A percentile compares a stretch with the other conserved stretches of the same genome.
Evolutionary conservation across 108 stramenopile genomes (phyloP).

Genomic region (Tribonema minus): DNA sequence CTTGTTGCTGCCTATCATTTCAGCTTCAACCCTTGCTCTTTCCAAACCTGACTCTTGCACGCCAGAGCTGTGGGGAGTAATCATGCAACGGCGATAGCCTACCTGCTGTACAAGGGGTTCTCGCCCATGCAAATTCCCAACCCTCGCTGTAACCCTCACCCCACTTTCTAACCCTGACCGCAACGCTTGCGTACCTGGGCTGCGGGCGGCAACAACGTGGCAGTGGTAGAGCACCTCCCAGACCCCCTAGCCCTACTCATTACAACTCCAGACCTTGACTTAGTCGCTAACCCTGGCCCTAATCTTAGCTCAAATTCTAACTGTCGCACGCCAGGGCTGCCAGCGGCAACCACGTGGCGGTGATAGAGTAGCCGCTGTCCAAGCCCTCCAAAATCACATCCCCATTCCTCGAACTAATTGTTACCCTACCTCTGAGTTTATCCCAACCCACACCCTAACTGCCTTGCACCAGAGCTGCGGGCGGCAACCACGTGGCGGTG

Average conservation of each 20-base stretch:
- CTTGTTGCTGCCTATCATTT: too few species aligned
- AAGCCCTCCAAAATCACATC: too few species aligned
- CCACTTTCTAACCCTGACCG: too few species aligned
- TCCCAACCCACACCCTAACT: neutral
- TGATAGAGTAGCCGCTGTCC: conserved; percentile 37
- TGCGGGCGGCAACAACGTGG: conserved; percentile 46
- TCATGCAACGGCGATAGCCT: conserved; percentile 38
- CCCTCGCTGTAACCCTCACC: too few species aligned
- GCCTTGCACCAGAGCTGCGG: conserved; percentile 36
- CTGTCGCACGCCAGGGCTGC: conserved; percentile 42
- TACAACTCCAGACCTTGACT: too few species aligned
- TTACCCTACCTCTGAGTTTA: too few species aligned
- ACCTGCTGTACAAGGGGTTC: conserved; percentile 42
- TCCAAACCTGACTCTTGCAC: neutral
- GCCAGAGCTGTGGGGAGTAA: conserved; percentile 51
- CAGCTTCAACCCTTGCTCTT: too few species aligned
- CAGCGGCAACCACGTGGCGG: conserved; percentile 43
- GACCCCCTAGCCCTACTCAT: conserved; percentile 44
- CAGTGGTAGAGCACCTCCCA: conserved; percentile 36
- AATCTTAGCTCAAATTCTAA: neutral
- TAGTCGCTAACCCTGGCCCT: too few species aligned
- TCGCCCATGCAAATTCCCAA: too few species aligned
- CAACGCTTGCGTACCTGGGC: conserved; percentile 24
- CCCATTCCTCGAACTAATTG: too few species aligned
- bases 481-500: conserved; percentile 48